Conservation (phyloP, 805 yeast genomes). For the Saccharomyces eubayanus region DNA sequence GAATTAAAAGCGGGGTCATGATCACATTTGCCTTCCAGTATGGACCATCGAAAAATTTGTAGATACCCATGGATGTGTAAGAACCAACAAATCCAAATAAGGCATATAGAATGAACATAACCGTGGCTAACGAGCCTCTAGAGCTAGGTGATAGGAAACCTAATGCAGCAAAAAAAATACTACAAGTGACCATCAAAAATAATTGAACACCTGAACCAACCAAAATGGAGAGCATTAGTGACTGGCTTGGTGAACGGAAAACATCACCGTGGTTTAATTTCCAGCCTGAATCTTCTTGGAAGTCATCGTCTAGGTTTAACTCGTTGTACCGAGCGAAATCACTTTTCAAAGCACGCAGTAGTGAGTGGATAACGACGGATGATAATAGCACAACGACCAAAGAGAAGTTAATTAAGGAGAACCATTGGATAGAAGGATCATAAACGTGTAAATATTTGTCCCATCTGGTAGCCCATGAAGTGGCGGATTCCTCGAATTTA, state of each 20-base stretch:
- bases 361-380: conserved; percentile 66
- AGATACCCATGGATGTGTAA: conserved; percentile 74
- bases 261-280: conserved; percentile 92
- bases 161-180: conserved; percentile 73
- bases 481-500: conserved; percentile 54
- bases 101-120: conserved; percentile 77
- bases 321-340: conserved; percentile 88
- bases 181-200: conserved; percentile 62
- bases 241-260: conserved; percentile 70
- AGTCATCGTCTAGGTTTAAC: conserved; percentile 75
- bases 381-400: conserved; percentile 72
- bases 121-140: conserved; percentile 87
- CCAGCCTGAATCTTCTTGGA: conserved; percentile 95
- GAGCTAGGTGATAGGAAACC: conserved; percentile 91
- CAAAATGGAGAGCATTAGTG: conserved; percentile 66
- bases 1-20: conserved; percentile 76
- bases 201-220: conserved; percentile 87
- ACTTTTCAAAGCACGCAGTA: conserved; percentile 68
- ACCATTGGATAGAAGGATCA: conserved; percentile 94
- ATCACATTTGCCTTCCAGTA: conserved; percentile 81
- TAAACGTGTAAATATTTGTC: conserved; percentile 88
- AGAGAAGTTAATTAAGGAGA: conserved; percentile 80
- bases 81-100: conserved; percentile 78
- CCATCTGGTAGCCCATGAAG: conserved; percentile 98
- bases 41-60: conserved; percentile 86